These are phyloP conservation scores for Pulveroboletus sp. DNA, from an alignment of 768 basidiomycete species.

Conservation along the genomic window DNA sequence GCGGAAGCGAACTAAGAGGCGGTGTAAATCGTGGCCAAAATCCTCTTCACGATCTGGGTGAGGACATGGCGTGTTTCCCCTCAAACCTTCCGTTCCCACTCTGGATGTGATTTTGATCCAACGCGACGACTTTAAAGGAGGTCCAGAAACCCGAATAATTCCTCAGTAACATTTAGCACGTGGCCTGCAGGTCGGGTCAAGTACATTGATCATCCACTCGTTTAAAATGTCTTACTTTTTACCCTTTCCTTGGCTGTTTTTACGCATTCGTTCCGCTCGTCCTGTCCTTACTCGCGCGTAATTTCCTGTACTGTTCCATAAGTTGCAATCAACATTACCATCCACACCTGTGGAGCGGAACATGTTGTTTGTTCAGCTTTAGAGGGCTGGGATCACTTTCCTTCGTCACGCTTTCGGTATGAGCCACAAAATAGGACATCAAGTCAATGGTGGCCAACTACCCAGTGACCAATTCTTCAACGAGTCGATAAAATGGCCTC, in stretches of 20 bases:
- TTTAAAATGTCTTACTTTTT: background rate
- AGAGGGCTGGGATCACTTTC: background rate
- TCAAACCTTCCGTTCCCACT: background rate
- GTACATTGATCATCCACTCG: background rate
- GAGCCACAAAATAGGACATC: too few relatives aligned
- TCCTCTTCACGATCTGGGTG: slow-evolving; percentile 12
- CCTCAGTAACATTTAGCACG: background rate
- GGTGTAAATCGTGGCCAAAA: slow-evolving; percentile 8
- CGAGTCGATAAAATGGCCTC: background rate
- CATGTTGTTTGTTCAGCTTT: too few relatives aligned
- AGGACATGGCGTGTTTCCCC: slow-evolving; percentile 17
- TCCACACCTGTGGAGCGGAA: too few relatives aligned
- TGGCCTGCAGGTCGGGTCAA: slow-evolving; percentile 9
- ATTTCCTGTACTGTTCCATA: background rate
- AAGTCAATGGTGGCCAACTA: background rate
- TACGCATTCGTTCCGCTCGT: background rate
- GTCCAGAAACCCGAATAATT: background rate
- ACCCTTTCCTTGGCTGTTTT: background rate
- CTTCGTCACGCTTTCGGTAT: too few relatives aligned
- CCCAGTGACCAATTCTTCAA: too few relatives aligned
- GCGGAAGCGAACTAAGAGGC: slow-evolving; percentile 20
- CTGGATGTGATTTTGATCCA: background rate
- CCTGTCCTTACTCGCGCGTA: slow-evolving; percentile 1
- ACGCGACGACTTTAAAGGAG: background rate
- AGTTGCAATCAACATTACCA: background rate